Evolutionary conservation across 352 stramenopile species (phyloP).

Genomic region (Pythium brachiatum): DNA sequence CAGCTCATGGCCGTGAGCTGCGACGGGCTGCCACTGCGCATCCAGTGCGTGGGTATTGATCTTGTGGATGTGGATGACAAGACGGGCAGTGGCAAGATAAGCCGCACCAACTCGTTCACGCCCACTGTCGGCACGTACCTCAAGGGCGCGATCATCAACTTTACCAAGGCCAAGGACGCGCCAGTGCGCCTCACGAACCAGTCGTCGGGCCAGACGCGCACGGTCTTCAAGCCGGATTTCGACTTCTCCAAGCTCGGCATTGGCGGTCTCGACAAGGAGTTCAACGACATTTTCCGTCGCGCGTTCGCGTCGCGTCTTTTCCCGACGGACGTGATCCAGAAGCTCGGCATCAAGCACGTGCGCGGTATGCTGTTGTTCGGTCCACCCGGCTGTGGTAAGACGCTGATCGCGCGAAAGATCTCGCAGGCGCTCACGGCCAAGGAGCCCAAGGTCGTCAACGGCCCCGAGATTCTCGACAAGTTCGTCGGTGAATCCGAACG

Average conservation of each 20-base stretch:
- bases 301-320: constrained; percentile 98
- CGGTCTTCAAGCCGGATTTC: constrained; percentile 96
- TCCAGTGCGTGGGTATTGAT: constrained; percentile 59
- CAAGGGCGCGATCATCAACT: constrained; percentile 67
- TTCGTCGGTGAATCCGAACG: constrained; percentile 98
- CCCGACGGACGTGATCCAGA: constrained; percentile 93
- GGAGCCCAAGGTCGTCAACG: constrained; percentile 97
- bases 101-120: constrained; percentile 30
- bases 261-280: constrained; percentile 98
- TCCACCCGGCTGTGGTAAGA: constrained; percentile 93
- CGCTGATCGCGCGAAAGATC: constrained; percentile 98
- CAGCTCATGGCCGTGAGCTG: constrained; percentile 69
- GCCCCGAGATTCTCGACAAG: constrained; percentile 99
- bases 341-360: constrained; percentile 99
- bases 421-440: constrained; percentile 94
- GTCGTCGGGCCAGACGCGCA: constrained; percentile 65
- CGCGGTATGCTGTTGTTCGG: constrained; percentile 90
- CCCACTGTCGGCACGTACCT: constrained; percentile 54
- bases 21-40: constrained; percentile 60
- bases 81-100: constrained; percentile 11
- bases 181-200: constrained; percentile 79
- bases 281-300: constrained; percentile 99
- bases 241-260: constrained; percentile 99
- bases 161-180: constrained; percentile 75
- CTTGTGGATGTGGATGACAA: constrained; percentile 42